These are phyloP conservation scores for Yarrowia phangngaensis DNA, from an alignment of 805 yeast genomes.

Conservation along the genomic window DNA sequence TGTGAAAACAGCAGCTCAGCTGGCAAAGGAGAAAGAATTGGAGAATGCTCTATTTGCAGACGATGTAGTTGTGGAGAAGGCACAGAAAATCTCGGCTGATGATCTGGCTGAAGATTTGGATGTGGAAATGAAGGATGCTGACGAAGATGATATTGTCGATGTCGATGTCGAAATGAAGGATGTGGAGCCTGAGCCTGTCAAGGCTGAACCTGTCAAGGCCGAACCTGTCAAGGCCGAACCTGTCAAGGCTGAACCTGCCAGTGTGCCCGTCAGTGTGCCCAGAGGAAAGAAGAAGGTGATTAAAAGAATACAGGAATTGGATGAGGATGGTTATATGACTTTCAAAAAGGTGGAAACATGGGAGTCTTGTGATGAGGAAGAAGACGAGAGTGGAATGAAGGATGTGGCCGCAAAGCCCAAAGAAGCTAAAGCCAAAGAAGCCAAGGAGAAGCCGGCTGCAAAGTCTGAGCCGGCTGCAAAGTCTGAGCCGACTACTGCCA, in stretches of 20 bases:
- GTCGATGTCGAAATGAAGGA: constrained; percentile 15
- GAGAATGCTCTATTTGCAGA: constrained; percentile 15
- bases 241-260: no score
- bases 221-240: no score
- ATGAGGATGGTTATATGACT: constrained; percentile 22
- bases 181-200: neutral
- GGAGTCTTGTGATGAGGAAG: constrained; percentile 21
- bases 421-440: constrained; percentile 7
- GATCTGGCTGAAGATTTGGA: constrained; percentile 2
- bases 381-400: constrained; percentile 19
- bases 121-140: neutral
- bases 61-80: neutral
- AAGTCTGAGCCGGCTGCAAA: neutral
- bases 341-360: constrained; percentile 19
- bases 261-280: neutral
- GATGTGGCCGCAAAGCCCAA: neutral
- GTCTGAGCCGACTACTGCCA: constrained; percentile 1
- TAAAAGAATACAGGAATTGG: constrained; percentile 8
- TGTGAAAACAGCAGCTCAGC: neutral
- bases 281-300: constrained; percentile 17
- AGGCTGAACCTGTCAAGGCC: no score
- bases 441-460: neutral
- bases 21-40: constrained; percentile 10
- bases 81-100: neutral
- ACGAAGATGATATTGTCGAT: neutral